phyloP scores from a whole-genome alignment of 768 basidiomycete genomes.

The Suillus bovinus region DNA sequence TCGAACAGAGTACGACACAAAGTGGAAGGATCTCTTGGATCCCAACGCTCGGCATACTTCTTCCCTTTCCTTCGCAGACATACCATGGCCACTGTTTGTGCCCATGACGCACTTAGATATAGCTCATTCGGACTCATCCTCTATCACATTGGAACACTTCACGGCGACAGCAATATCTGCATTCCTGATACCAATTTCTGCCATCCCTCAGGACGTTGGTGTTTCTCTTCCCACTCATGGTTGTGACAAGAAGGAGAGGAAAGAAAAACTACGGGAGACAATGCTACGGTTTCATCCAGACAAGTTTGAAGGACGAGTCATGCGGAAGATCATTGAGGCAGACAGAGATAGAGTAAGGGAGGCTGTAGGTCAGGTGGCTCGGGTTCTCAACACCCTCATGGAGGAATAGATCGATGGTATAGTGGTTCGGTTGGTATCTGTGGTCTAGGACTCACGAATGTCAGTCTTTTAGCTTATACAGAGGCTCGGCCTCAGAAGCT shows the following conservation, averaged over 20 bases:
- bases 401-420: slow-evolving; percentile 15
- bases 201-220: slow-evolving; percentile 4
- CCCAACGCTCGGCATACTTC: slow-evolving; percentile 23
- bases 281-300: slow-evolving; percentile 79
- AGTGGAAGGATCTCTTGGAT: slow-evolving; percentile 55
- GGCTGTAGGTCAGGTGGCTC: slow-evolving; percentile 62
- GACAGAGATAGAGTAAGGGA: slow-evolving; percentile 56
- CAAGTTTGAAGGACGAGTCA: slow-evolving; percentile 77
- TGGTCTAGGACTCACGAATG: background rate
- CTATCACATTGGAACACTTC: slow-evolving; percentile 44
- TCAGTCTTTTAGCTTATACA: background rate
- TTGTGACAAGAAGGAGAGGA: slow-evolving; percentile 45
- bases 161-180: slow-evolving; percentile 54
- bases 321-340: slow-evolving; percentile 45
- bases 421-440: background rate
- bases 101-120: slow-evolving; percentile 25
- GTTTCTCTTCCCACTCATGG: slow-evolving; percentile 21
- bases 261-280: slow-evolving; percentile 65
- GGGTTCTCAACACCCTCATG: slow-evolving; percentile 61
- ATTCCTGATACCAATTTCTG: slow-evolving; percentile 49
- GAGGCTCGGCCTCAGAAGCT: background rate
- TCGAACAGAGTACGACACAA: slow-evolving; percentile 52
- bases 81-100: slow-evolving; percentile 71
- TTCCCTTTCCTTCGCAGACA: slow-evolving; percentile 50
- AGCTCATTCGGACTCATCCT: slow-evolving; percentile 16